These are phyloP conservation scores for Vinca major DNA, from an alignment of 305 asterid genomes.

Conservation along the genomic window DNA sequence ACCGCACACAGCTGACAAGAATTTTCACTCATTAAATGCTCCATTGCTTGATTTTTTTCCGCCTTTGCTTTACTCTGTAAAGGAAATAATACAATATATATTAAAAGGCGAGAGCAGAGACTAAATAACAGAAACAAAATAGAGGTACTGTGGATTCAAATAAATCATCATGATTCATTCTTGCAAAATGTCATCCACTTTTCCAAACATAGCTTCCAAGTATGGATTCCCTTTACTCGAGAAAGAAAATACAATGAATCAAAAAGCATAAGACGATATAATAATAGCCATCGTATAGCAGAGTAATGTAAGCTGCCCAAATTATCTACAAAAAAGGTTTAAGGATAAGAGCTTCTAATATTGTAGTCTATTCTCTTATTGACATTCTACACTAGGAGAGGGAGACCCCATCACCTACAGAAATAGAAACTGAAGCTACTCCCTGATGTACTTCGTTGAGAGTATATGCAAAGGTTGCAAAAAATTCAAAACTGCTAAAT, in stretches of 20 bases:
- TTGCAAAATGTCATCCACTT: not conserved
- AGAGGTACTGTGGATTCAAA: not conserved
- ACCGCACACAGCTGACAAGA: slow-evolving; percentile 98
- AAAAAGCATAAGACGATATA: not conserved
- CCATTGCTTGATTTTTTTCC: slow-evolving; percentile 91
- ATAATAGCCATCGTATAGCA: too few relatives aligned
- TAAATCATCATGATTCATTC: not conserved
- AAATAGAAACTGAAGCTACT: not conserved
- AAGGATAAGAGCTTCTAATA: not conserved
- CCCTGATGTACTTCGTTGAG: too few relatives aligned
- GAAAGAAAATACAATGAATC: too few relatives aligned
- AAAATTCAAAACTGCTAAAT: not conserved
- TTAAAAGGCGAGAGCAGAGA: not conserved
- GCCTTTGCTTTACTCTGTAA: slow-evolving; percentile 90
- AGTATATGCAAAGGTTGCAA: too few relatives aligned
- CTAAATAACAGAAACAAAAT: not conserved
- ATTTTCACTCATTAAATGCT: slow-evolving; percentile 83
- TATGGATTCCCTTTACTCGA: not conserved
- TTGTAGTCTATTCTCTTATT: not conserved
- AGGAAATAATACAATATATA: slow-evolving; percentile 20
- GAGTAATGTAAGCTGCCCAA: not conserved
- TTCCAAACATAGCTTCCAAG: not conserved
- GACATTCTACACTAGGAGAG: not conserved
- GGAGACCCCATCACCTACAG: not conserved
- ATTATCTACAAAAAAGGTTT: not conserved